Evolutionary conservation across 306 rosid genomes (phyloP).

Genomic region (Abrus pulchellus): DNA sequence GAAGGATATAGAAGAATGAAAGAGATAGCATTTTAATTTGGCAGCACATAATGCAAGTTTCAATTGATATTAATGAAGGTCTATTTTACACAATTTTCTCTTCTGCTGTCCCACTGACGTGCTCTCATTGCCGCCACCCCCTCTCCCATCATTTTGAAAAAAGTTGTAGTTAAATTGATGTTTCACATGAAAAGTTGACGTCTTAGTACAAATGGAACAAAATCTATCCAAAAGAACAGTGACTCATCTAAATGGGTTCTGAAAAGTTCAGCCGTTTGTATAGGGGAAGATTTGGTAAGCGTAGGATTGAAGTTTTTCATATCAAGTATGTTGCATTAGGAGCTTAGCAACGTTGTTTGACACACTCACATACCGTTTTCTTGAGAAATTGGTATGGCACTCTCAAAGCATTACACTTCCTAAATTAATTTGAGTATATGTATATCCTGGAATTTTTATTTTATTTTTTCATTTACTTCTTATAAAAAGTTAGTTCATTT

Average conservation of each 20-base stretch:
- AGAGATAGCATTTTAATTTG: constrained; percentile 44
- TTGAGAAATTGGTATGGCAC: neutral
- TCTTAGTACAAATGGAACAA: neutral
- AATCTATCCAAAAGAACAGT: neutral
- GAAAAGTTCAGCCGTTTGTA: neutral
- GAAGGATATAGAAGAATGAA: constrained; percentile 36
- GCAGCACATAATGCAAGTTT: constrained; percentile 38
- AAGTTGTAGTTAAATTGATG: neutral
- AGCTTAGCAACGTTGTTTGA: neutral
- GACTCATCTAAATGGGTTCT: neutral
- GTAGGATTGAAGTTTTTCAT: neutral
- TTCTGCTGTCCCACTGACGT: neutral
- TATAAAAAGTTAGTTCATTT: too few species aligned
- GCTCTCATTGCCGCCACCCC: neutral
- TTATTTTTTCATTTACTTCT: too few species aligned
- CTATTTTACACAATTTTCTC: neutral
- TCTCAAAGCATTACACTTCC: neutral
- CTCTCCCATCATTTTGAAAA: neutral
- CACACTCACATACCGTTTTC: neutral
- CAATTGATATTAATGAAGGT: constrained; percentile 25
- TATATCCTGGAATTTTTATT: too few species aligned
- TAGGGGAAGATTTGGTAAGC: neutral
- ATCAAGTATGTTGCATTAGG: neutral
- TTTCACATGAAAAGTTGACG: neutral
- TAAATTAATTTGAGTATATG: neutral